Evolutionary conservation across 177 flowering plant genomes (phyloP), one percentile per base, ranked within the genome.

Genomic region (Vitis hybrid): DNA sequence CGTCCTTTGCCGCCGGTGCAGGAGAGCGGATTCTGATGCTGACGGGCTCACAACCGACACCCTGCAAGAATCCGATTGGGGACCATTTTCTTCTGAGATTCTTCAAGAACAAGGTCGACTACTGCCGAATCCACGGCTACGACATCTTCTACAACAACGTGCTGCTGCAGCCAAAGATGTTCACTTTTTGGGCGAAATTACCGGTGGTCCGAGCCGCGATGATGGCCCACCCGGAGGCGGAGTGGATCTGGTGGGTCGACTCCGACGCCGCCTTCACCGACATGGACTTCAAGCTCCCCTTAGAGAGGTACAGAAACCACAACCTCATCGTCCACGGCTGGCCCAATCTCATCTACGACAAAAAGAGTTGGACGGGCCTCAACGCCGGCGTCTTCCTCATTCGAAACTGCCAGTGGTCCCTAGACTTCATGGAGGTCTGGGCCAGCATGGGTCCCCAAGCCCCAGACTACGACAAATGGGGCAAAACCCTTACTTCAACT

Each of bases 211-310:
- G 80, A 10, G 86, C 95, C 10, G 88, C 91, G 10, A 92, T 90
- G 97, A 22, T 92, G 49, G 91, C 95, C 50, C 95, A 92, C 74
- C 95, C 95, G 62, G 92, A 89, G 74, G 85, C 80, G 20, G 95
- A 92, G 85, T 92, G 97, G 97, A 79, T 91, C 79, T 91, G 90
- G 90, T 91, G 94, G 97, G 88, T 91, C 51, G 97, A 90, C 82
- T 86, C 93, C 51, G 97, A 91, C 79, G 97, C 97, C 9, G 70
- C 78, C 48, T 76, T 91, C 74, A 87, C 94, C 31, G 94, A 90
- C 75, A 91, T 91, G 97, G 97, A 90, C 18, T 91, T 88, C 78
- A 79, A 80, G 77, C 81, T 87, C 10, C 97, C 97, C 1, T 61
- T 91, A 13, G 75, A 75, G 20, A 70, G 80, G 33, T 90, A 90